Percentiles rank a stretch among this genome's conserved stretches.
These are phyloP conservation scores for Bodo saltans DNA, from an alignment of 78 protist genomes.

Conservation along the genomic window DNA sequence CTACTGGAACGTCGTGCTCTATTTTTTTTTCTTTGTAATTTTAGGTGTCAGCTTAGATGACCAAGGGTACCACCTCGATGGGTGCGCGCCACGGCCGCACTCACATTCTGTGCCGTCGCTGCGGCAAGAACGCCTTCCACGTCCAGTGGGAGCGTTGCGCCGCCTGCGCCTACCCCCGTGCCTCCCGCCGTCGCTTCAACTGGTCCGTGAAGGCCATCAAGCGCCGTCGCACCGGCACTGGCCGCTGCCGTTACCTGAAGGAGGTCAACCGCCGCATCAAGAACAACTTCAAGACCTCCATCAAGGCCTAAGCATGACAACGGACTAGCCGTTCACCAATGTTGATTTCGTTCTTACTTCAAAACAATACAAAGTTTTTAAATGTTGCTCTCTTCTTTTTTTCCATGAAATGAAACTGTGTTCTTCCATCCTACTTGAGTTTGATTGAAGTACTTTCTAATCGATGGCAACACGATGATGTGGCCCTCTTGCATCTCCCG, in stretches of 20 bases:
- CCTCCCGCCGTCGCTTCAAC: neutral
- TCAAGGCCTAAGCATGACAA: neutral
- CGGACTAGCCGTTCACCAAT: too few species aligned
- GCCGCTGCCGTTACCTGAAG: slow-evolving; percentile 89
- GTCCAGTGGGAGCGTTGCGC: slow-evolving; percentile 85
- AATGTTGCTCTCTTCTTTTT: too few species aligned
- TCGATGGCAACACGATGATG: too few species aligned
- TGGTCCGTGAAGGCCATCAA: slow-evolving; percentile 14
- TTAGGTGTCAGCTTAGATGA: too few species aligned
- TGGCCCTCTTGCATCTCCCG: too few species aligned
- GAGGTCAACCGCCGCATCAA: slow-evolving; percentile 60
- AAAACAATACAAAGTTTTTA: too few species aligned
- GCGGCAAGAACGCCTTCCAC: slow-evolving; percentile 89
- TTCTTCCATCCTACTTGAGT: too few species aligned
- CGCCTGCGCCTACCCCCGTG: neutral
- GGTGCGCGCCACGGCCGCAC: slow-evolving; percentile 1
- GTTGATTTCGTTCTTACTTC: too few species aligned
- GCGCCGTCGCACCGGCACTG: slow-evolving; percentile 93
- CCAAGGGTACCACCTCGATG: slow-evolving; percentile 14
- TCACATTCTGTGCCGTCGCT: slow-evolving; percentile 76
- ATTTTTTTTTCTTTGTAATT: too few species aligned
- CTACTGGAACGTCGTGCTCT: too few species aligned
- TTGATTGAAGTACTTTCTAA: too few species aligned
- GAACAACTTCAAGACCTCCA: slow-evolving; percentile 81
- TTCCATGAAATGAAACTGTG: too few species aligned